Conservation (phyloP, 2,329 filamentous ascomycete genomes). For the Talaromyces sp. region DNA sequence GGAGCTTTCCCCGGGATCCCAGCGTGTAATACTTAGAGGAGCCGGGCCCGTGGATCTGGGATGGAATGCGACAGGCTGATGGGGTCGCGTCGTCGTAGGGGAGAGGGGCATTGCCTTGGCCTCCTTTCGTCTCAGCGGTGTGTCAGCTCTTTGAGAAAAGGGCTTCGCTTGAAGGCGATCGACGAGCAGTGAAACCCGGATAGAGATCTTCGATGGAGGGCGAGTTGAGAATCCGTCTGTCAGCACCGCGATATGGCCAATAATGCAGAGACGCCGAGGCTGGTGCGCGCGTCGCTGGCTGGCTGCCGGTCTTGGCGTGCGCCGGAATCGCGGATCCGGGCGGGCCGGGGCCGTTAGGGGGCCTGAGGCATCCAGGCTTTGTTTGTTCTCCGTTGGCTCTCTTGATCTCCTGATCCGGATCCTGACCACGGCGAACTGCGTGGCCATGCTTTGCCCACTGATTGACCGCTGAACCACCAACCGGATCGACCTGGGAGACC, state of each 20-base stretch:
- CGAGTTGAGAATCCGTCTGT: not conserved
- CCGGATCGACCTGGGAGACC: not conserved
- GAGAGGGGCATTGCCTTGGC: not conserved
- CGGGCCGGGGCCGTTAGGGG: not conserved
- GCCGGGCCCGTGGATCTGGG: not conserved
- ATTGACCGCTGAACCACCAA: not conserved
- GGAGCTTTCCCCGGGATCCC: not conserved
- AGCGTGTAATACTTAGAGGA: not conserved
- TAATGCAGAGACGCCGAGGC: not conserved
- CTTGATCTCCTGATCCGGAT: not conserved
- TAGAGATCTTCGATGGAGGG: not conserved
- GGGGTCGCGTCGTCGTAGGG: not conserved
- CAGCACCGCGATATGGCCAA: not conserved
- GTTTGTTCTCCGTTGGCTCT: not conserved
- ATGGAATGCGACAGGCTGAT: not conserved
- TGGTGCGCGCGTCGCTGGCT: constrained; percentile 10
- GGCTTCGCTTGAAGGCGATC: not conserved
- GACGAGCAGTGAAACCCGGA: not conserved
- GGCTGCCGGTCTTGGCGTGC: not conserved
- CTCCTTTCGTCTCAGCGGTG: not conserved
- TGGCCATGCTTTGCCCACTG: not conserved
- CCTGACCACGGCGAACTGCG: not conserved
- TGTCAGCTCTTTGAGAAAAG: not conserved
- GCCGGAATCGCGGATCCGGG: constrained; percentile 2
- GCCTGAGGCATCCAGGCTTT: not conserved